Conservation (phyloP, 2,329 filamentous ascomycete species). For the Penicillium oxalicum region DNA sequence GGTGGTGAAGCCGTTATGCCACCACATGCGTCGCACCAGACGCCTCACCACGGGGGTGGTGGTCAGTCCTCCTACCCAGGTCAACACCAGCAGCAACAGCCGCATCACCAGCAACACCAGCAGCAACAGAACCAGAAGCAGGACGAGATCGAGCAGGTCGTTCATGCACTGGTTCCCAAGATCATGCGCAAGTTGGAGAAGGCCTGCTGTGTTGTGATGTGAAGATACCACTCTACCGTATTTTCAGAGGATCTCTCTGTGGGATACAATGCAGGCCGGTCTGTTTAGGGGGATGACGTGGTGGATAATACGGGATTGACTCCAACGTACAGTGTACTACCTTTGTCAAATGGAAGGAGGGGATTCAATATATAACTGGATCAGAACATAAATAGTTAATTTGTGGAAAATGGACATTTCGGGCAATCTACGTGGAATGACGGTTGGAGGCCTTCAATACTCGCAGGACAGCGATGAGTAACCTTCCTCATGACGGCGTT, state of each 20-base stretch:
- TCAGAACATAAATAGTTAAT: too few relatives aligned
- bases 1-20: constrained; percentile 58
- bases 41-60: constrained; percentile 35
- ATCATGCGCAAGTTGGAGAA: constrained; percentile 61
- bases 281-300: constrained; percentile 3
- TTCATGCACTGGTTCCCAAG: constrained; percentile 56
- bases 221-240: constrained; percentile 17
- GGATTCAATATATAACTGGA: too few relatives aligned
- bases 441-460: too few relatives aligned
- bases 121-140: constrained; percentile 40
- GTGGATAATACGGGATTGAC: not conserved
- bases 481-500: too few relatives aligned
- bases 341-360: too few relatives aligned
- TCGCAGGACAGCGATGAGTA: too few relatives aligned
- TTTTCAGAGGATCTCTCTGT: not conserved
- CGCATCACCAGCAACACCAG: constrained; percentile 42
- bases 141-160: constrained; percentile 54
- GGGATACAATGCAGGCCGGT: not conserved
- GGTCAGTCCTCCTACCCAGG: constrained; percentile 35
- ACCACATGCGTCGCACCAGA: constrained; percentile 33
- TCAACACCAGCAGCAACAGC: constrained; percentile 31
- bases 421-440: too few relatives aligned
- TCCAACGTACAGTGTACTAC: too few relatives aligned
- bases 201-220: constrained; percentile 72
- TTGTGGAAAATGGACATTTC: too few relatives aligned